Percentiles rank a stretch among this genome's conserved stretches.
These are phyloP conservation scores for Parathielavia appendiculata DNA, from an alignment of 495 filamentous ascomycete genomes.

Conservation along the genomic window DNA sequence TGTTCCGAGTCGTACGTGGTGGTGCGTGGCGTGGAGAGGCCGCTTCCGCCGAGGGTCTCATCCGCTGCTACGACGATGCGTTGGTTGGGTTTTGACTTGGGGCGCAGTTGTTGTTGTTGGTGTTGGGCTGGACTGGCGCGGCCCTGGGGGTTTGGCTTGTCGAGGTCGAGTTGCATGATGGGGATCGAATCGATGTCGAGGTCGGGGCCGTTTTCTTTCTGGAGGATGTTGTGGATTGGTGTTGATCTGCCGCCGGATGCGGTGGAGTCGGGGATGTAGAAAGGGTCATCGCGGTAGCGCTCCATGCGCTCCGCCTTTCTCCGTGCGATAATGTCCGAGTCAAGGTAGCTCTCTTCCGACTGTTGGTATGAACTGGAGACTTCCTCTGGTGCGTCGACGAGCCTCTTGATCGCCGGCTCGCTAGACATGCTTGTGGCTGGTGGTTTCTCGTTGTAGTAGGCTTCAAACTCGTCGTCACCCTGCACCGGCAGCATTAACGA, in stretches of 20 bases:
- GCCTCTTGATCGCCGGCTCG: constrained; percentile 51
- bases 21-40: constrained; percentile 39
- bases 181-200: constrained; percentile 92
- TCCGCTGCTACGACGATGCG: constrained; percentile 59
- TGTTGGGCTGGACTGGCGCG: constrained; percentile 1
- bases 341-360: constrained; percentile 54
- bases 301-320: constrained; percentile 65
- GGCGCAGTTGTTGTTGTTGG: constrained; percentile 12
- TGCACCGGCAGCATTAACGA: constrained; percentile 46
- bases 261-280: constrained; percentile 71
- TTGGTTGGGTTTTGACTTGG: constrained; percentile 36
- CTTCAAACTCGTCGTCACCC: constrained; percentile 60
- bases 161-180: constrained; percentile 82
- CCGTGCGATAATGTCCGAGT: constrained; percentile 57
- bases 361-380: constrained; percentile 58
- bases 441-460: constrained; percentile 64
- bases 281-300: constrained; percentile 86
- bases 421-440: constrained; percentile 37
- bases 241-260: constrained; percentile 50
- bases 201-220: constrained; percentile 61
- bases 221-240: constrained; percentile 65
- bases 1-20: constrained; percentile 41
- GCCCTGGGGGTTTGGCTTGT: constrained; percentile 35
- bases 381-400: constrained; percentile 42
- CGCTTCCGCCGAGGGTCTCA: constrained; percentile 48